Evolutionary conservation across 2,329 filamentous ascomycete genomes (phyloP).

Genomic region (Diaporthe sp.): DNA sequence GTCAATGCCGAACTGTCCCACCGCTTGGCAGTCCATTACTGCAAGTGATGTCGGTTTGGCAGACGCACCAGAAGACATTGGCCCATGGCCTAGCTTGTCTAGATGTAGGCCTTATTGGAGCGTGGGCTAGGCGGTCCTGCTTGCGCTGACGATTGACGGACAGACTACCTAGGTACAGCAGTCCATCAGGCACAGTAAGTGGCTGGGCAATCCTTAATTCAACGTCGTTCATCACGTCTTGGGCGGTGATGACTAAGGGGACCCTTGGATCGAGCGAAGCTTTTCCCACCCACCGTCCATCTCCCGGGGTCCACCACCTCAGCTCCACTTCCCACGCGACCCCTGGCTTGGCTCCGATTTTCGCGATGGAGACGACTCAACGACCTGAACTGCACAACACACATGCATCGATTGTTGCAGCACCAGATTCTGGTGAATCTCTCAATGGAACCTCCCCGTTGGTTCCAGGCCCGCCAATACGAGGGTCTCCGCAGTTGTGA

Average conservation of each 20-base stretch:
- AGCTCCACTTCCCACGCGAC: slow-evolving; percentile 3
- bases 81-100: background rate
- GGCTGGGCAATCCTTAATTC: slow-evolving; percentile 16
- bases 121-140: background rate
- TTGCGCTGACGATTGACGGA: background rate
- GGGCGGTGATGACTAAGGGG: slow-evolving; percentile 12
- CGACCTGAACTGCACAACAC: background rate
- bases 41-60: background rate
- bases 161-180: too few species aligned
- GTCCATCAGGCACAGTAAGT: background rate
- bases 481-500: background rate
- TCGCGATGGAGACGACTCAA: background rate
- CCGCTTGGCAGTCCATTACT: slow-evolving; percentile 21
- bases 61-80: background rate
- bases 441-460: slow-evolving; percentile 18
- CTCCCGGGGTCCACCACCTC: slow-evolving; percentile 7
- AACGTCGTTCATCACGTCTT: slow-evolving; percentile 21
- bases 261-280: slow-evolving; percentile 2
- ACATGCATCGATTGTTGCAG: background rate
- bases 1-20: slow-evolving; percentile 24
- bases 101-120: background rate
- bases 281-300: background rate
- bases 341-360: background rate
- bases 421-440: background rate
- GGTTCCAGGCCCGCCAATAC: background rate